Evolutionary conservation across 2,329 filamentous ascomycete species (phyloP).

Genomic region (Fusarium metavorans): DNA sequence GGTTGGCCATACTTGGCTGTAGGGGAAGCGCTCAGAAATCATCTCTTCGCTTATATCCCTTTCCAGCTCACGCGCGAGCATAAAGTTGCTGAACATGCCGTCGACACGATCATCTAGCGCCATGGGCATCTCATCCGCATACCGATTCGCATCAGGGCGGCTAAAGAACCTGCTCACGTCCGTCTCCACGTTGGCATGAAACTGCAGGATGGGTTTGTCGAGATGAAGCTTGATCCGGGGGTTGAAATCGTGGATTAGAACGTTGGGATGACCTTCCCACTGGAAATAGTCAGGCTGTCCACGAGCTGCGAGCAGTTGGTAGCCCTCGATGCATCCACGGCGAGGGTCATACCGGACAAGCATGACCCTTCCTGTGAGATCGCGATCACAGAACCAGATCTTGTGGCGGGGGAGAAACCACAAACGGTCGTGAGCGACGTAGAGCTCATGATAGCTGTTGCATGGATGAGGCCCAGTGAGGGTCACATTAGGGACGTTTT

Average conservation of each 20-base stretch:
- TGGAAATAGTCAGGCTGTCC: slow-evolving; percentile 64
- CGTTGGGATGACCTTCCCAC: slow-evolving; percentile 74
- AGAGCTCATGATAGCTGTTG: slow-evolving; percentile 77
- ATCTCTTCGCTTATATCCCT: slow-evolving; percentile 50
- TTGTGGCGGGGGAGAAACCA: slow-evolving; percentile 88
- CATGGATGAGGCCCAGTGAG: slow-evolving; percentile 70
- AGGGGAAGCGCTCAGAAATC: slow-evolving; percentile 52
- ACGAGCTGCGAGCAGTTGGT: slow-evolving; percentile 77
- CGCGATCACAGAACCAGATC: slow-evolving; percentile 86
- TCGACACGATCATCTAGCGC: slow-evolving; percentile 58
- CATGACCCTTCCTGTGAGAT: slow-evolving; percentile 80
- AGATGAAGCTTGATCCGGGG: slow-evolving; percentile 78
- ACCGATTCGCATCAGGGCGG: slow-evolving; percentile 51
- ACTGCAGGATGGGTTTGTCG: slow-evolving; percentile 76
- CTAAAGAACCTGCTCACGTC: slow-evolving; percentile 33
- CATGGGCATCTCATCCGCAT: slow-evolving; percentile 67
- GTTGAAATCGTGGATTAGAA: slow-evolving; percentile 79
- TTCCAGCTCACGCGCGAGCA: slow-evolving; percentile 68
- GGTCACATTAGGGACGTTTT: slow-evolving; percentile 69
- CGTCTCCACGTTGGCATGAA: slow-evolving; percentile 52
- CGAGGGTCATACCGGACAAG: slow-evolving; percentile 81
- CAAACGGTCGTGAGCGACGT: slow-evolving; percentile 78
- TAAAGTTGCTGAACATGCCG: slow-evolving; percentile 73
- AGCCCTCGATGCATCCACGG: slow-evolving; percentile 82
- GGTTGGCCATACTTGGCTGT: slow-evolving; percentile 80